Percentiles rank a stretch among this genome's conserved stretches.
Conservation (phyloP, 768 basidiomycete species). For the Tremella mesenterica region DNA sequence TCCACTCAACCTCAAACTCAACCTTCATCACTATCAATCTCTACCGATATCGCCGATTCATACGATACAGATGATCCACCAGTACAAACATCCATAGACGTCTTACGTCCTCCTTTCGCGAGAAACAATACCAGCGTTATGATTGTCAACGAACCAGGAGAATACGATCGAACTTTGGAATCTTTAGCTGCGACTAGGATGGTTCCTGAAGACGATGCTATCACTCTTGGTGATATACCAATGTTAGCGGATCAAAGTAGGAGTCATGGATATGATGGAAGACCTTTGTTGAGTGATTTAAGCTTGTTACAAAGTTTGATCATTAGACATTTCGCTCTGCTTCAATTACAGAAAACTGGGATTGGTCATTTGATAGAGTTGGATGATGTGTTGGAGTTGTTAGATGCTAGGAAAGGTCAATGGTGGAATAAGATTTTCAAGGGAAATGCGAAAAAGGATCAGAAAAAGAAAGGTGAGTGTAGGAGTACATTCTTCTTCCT, state of each 20-base stretch:
- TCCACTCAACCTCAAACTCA: background rate
- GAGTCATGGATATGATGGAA: slow-evolving; percentile 51
- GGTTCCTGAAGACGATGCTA: slow-evolving; percentile 58
- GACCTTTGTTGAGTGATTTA: slow-evolving; percentile 75
- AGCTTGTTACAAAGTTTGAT: slow-evolving; percentile 76
- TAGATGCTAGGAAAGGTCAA: slow-evolving; percentile 83
- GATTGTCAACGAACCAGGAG: slow-evolving; percentile 64
- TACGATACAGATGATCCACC: slow-evolving; percentile 8
- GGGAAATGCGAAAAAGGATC: slow-evolving; percentile 70
- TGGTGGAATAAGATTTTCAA: slow-evolving; percentile 98
- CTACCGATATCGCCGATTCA: background rate
- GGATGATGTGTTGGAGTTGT: slow-evolving; percentile 85
- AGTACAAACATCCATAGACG: slow-evolving; percentile 41
- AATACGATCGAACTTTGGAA: slow-evolving; percentile 44
- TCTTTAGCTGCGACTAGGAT: slow-evolving; percentile 12
- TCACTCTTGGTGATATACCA: slow-evolving; percentile 90
- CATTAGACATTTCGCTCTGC: slow-evolving; percentile 81
- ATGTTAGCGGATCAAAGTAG: slow-evolving; percentile 82
- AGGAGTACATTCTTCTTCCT: too few relatives aligned
- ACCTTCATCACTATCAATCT: slow-evolving; percentile 1
- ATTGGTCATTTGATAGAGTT: slow-evolving; percentile 61
- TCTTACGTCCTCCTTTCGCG: slow-evolving; percentile 60
- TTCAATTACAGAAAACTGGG: slow-evolving; percentile 67
- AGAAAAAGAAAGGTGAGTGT: slow-evolving; percentile 56
- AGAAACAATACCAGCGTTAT: slow-evolving; percentile 77